phyloP scores from a whole-genome alignment of 129 eudicot genomes.

The Cynara cardunculus region DNA sequence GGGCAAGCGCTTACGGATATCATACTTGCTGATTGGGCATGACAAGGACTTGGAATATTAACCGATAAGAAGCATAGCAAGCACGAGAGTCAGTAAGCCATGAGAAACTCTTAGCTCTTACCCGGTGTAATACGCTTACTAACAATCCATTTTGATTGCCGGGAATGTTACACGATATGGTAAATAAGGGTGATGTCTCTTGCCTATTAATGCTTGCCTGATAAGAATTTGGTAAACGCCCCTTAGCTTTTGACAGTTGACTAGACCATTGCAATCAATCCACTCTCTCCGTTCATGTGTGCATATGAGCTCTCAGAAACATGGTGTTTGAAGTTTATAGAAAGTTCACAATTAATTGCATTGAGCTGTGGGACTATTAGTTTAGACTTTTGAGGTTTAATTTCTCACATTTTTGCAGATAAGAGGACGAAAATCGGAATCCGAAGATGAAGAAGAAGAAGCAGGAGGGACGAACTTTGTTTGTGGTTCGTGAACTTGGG shows the following conservation, averaged over 20 bases:
- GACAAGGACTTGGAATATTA: no score
- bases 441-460: slow-evolving; percentile 14
- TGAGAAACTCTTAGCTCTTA: no score
- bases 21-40: no score
- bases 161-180: no score
- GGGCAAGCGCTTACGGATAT: no score
- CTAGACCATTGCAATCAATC: slow-evolving; percentile 49
- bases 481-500: slow-evolving; percentile 43
- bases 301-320: slow-evolving; percentile 1
- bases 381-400: slow-evolving; percentile 3
- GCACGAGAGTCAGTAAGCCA: no score
- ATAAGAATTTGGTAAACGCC: no score
- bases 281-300: slow-evolving; percentile 10
- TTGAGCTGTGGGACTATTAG: slow-evolving; percentile 2
- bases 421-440: slow-evolving; percentile 25
- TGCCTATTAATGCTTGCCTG: no score
- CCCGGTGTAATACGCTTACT: no score
- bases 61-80: no score
- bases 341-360: slow-evolving; percentile 24
- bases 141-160: no score
- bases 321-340: slow-evolving; percentile 25
- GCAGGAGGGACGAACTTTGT: slow-evolving; percentile 41
- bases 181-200: no score
- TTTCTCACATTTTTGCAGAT: slow-evolving; percentile 54
- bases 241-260: slow-evolving; percentile 77